phyloP scores from a whole-genome alignment of 352 stramenopile genomes.

The Pythium rhizo-oryzae region DNA sequence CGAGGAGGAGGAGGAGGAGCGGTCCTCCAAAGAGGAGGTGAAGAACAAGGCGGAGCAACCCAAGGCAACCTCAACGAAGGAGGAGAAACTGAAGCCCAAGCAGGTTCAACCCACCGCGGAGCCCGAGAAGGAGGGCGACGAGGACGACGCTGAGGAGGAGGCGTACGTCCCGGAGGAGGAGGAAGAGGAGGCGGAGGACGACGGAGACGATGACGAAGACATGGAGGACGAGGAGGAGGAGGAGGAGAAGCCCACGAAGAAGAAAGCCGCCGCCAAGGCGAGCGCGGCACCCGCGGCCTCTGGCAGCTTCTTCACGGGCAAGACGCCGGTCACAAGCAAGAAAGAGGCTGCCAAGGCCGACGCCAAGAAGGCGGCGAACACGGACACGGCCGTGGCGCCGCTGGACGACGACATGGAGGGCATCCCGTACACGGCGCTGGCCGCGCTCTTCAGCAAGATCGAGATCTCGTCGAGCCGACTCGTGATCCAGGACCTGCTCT shows the following conservation, averaged over 20 bases:
- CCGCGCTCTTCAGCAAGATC: conserved; percentile 78
- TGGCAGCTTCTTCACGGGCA: conserved; percentile 4
- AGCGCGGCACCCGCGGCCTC: neutral
- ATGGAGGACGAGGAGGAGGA: conserved; percentile 20
- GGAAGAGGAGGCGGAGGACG: conserved; percentile 10
- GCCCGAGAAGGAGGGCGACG: conserved; percentile 25
- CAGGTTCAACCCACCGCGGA: conserved; percentile 20
- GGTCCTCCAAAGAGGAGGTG: neutral
- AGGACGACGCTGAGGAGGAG: conserved; percentile 16
- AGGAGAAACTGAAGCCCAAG: conserved; percentile 16
- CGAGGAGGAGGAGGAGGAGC: conserved; percentile 11
- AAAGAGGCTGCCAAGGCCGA: conserved; percentile 19
- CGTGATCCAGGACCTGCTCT: conserved; percentile 87
- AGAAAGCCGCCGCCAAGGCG: conserved; percentile 6
- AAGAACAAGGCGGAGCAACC: conserved; percentile 3
- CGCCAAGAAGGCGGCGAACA: conserved; percentile 24
- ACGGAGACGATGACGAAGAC: conserved; percentile 16
- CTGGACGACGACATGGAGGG: conserved; percentile 11
- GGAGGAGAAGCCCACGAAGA: conserved; percentile 27
- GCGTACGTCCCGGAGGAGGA: conserved; percentile 13
- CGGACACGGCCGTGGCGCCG: conserved; percentile 22
- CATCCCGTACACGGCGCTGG: conserved; percentile 61
- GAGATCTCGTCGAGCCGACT: conserved; percentile 72
- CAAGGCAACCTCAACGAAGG: conserved; percentile 12
- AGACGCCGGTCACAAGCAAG: conserved; percentile 21